These are phyloP conservation scores for Trichosporon coremiiforme DNA, from an alignment of 1,284 basidiomycete species.

Conservation along the genomic window DNA sequence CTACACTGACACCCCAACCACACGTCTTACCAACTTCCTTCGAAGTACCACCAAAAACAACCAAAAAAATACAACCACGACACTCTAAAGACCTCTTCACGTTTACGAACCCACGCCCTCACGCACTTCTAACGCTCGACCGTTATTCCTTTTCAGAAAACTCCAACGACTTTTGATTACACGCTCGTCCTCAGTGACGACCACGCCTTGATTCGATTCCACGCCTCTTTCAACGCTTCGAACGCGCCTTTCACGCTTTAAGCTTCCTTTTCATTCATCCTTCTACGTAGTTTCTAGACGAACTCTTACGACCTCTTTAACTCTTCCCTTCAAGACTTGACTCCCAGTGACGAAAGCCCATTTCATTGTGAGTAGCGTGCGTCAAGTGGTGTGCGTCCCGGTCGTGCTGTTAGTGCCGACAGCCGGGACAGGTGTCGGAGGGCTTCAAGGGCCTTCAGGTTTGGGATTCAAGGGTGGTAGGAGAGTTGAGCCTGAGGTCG, in stretches of 20 bases:
- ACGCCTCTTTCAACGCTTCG: constrained; percentile 2
- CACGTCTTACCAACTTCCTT: not conserved
- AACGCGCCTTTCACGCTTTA: constrained; percentile 9
- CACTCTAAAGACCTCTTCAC: constrained; percentile 11
- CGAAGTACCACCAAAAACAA: constrained; percentile 10
- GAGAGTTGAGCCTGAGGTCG: not conserved
- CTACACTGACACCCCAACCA: constrained; percentile 13
- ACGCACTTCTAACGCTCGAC: constrained; percentile 8
- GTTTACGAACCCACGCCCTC: constrained; percentile 19
- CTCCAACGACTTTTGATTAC: constrained; percentile 11
- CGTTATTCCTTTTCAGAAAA: constrained; percentile 1
- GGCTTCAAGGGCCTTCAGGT: not conserved
- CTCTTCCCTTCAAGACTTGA: not conserved
- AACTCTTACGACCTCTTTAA: not conserved
- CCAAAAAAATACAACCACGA: constrained; percentile 12
- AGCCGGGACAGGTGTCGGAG: constrained; percentile 2
- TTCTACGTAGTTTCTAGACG: constrained; percentile 19
- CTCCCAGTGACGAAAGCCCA: constrained; percentile 17
- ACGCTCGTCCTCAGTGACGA: not conserved
- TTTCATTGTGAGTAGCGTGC: constrained; percentile 2
- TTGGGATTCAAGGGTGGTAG: constrained; percentile 14
- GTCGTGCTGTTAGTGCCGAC: not conserved
- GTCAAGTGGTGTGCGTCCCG: not conserved
- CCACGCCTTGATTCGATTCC: not conserved
- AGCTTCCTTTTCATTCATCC: not conserved